These are phyloP conservation scores for Carallia brachiata DNA, from an alignment of 345 rosid genomes.

Conservation along the genomic window DNA sequence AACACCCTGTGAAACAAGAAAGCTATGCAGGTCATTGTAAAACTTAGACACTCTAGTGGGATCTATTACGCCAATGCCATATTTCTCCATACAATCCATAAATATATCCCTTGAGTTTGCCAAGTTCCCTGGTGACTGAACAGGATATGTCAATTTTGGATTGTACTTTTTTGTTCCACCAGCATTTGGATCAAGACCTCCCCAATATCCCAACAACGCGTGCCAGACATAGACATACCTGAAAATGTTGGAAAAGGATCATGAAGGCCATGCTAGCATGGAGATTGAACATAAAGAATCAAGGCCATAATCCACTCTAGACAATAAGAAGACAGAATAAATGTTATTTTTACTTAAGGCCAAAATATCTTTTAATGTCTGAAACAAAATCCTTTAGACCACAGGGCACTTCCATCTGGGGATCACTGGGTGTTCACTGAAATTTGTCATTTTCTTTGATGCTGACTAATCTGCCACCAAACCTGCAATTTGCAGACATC, in stretches of 20 bases:
- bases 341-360: constrained; percentile 38
- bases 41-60: constrained; percentile 45
- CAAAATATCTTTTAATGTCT: constrained; percentile 40
- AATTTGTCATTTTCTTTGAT: constrained; percentile 49
- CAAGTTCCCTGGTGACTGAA: constrained; percentile 46
- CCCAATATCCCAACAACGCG: constrained; percentile 62
- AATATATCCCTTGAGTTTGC: constrained; percentile 44
- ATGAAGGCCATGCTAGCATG: not conserved
- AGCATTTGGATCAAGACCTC: constrained; percentile 55
- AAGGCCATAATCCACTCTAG: too few relatives aligned
- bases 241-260: constrained; percentile 5
- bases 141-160: constrained; percentile 37
- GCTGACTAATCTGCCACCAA: constrained; percentile 53
- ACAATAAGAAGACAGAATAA: not conserved
- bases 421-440: constrained; percentile 27
- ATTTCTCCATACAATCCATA: constrained; percentile 49
- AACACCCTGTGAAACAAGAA: constrained; percentile 46
- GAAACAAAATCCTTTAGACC: constrained; percentile 51
- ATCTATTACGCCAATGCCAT: constrained; percentile 49
- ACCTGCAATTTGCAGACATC: constrained; percentile 33
- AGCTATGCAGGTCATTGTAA: constrained; percentile 50
- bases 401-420: constrained; percentile 23
- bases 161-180: constrained; percentile 34
- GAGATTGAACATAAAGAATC: too few relatives aligned
- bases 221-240: constrained; percentile 61